Evolutionary conservation across 2,329 filamentous ascomycete genomes (phyloP), one percentile per base, ranked within the genome.

Genomic region (Chrysoporthe deuterocubensis): DNA sequence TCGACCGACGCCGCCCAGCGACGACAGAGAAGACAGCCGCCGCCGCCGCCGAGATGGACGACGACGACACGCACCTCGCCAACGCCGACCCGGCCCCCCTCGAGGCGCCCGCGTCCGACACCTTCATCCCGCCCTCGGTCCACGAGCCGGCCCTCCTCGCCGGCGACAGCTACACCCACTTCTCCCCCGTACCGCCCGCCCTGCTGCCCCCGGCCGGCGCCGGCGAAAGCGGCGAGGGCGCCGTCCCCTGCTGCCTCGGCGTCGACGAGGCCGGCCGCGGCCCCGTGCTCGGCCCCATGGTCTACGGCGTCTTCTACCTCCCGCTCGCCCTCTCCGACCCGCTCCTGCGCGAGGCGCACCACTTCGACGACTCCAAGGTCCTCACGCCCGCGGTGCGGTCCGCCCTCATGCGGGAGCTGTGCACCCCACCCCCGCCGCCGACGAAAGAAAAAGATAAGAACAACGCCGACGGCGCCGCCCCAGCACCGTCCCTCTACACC

Each of bases 361-460:
- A 90, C 82, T 97, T 97, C 81, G 92, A 97, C 83, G 95, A 98
- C 83, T 96, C 92, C 77, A 98, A 98, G 81, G 92, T 94, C 5
- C 88, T 98, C 50, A 96, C 92, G 0, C 88, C 94, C 0, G 82
- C 84, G n/a, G 88, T 95, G 48, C 93, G 95, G 71, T 90, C 92
- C 16, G 79, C 84, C 9, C 87, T 98, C 14, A 86, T 90, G 85
- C 78, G 81, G 52, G 84, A 85, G 2, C 87, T 97, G 58, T 97
- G 93, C 83, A 91, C 88, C 26, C 26, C 26, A 26, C 26, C 26
- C 26, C 26, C 2, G 2, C 26, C 26, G 2, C 26, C 26, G 26
- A 26, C 26, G 2, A 26, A 26, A 26, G 26, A 26, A 26, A 2
- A 26, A 26, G 2, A 26, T 2, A 26, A 26, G 0, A 26, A 26